phyloP scores from a whole-genome alignment of 2,329 filamentous ascomycete genomes.

The Ophiostoma piceae region DNA sequence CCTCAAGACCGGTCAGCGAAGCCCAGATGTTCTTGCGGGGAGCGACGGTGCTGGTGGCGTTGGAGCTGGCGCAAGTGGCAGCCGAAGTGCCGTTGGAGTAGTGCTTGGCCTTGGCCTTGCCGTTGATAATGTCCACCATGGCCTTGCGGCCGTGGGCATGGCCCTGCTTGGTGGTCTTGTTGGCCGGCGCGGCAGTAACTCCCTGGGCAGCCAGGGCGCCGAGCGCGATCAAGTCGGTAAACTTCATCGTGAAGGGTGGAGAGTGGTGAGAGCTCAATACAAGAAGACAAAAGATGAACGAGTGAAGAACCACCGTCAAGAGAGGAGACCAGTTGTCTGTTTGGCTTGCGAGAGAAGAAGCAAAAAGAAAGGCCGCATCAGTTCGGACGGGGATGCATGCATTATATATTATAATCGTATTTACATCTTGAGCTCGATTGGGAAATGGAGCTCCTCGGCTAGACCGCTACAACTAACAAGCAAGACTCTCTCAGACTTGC shows the following conservation, averaged over 20 bases:
- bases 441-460: background rate
- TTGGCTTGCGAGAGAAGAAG: background rate
- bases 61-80: constrained; percentile 23
- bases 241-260: background rate
- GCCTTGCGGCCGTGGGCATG: constrained; percentile 29
- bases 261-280: background rate
- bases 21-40: constrained; percentile 42
- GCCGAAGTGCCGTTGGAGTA: constrained; percentile 16
- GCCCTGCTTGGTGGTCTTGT: constrained; percentile 30
- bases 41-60: constrained; percentile 31
- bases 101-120: constrained; percentile 24
- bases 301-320: background rate
- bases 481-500: background rate
- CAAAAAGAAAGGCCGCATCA: background rate
- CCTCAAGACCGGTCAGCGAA: constrained; percentile 37
- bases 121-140: constrained; percentile 30
- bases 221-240: constrained; percentile 20
- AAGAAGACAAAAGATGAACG: background rate
- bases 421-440: background rate
- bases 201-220: constrained; percentile 27
- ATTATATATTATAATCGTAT: background rate
- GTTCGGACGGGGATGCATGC: background rate
- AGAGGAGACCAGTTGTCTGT: constrained; percentile 3
- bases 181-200: constrained; percentile 29
- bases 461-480: background rate